Percentiles rank a stretch among this genome's conserved stretches.
Evolutionary conservation across 164 flowering plant species (phyloP).

Genomic region (Chimonanthus salicifolius): DNA sequence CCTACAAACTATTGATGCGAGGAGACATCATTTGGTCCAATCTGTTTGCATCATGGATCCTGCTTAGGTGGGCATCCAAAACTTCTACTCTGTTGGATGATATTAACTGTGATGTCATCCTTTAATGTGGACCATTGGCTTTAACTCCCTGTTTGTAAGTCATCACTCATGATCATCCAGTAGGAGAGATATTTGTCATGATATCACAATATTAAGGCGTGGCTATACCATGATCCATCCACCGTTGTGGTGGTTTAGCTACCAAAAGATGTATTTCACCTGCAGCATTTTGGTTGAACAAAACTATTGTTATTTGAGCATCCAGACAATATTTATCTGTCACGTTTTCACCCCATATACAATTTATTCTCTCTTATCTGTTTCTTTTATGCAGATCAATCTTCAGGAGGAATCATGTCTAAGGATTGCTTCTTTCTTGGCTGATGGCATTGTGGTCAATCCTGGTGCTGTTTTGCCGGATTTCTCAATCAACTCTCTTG

Average conservation of each 20-base stretch:
- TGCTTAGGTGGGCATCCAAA: not conserved
- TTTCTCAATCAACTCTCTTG: conserved; percentile 66
- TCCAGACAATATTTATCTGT: not conserved
- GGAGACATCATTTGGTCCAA: not conserved
- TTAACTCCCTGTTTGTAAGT: not conserved
- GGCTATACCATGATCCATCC: not conserved
- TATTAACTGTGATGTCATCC: not conserved
- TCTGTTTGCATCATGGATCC: not conserved
- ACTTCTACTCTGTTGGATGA: not conserved
- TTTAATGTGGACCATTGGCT: not conserved
- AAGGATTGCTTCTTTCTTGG: conserved; percentile 81
- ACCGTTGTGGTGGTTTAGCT: not conserved
- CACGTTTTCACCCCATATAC: not conserved
- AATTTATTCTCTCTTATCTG: not conserved
- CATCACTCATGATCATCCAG: not conserved
- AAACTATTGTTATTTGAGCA: not conserved
- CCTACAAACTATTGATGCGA: not conserved
- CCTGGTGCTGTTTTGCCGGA: conserved; percentile 80
- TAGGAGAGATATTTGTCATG: not conserved
- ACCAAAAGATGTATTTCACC: not conserved
- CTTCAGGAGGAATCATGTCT: conserved; percentile 96
- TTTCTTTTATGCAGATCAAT: conserved; percentile 47
- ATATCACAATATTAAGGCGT: not conserved
- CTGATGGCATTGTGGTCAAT: conserved; percentile 83
- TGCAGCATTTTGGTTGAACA: not conserved